phyloP scores from a whole-genome alignment of 441 rosid genomes.

The Euphorbia schlechtendalii region DNA sequence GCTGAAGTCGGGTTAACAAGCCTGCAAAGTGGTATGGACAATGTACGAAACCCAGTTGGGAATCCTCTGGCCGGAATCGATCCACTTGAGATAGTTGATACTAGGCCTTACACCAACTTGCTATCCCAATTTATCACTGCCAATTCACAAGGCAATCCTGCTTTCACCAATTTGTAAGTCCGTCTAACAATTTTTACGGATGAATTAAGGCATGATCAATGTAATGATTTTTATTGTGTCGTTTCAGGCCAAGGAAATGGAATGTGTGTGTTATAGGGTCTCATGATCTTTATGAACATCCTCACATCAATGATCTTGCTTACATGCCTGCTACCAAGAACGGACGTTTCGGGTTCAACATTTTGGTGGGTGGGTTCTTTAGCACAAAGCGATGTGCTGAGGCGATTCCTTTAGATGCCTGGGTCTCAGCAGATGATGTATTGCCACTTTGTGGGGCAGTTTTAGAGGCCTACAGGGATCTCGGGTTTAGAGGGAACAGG shows the following conservation, averaged over 20 bases:
- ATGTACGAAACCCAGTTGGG: constrained; percentile 91
- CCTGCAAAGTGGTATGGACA: constrained; percentile 96
- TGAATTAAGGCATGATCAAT: not conserved
- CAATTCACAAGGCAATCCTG: constrained; percentile 62
- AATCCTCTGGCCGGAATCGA: constrained; percentile 92
- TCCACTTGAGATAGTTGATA: constrained; percentile 77
- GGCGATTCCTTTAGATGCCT: constrained; percentile 88
- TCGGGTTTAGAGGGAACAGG: constrained; percentile 76
- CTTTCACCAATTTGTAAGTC: constrained; percentile 67
- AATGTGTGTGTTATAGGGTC: constrained; percentile 89
- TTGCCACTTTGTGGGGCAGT: constrained; percentile 68
- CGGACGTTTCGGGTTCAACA: constrained; percentile 72
- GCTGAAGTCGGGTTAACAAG: constrained; percentile 79
- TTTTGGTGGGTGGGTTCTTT: constrained; percentile 92
- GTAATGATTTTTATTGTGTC: not conserved
- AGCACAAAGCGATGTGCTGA: constrained; percentile 81
- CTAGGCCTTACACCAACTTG: constrained; percentile 69
- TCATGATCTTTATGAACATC: constrained; percentile 94
- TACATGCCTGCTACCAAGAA: constrained; percentile 85
- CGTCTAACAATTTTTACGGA: not conserved
- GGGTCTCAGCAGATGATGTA: constrained; percentile 80
- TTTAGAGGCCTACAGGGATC: constrained; percentile 81
- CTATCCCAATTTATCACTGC: constrained; percentile 73
- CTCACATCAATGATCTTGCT: constrained; percentile 92
- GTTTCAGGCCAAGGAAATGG: constrained; percentile 90